Evolutionary conservation across 257 asterid species (phyloP), one percentile per base, ranked within the genome.

Genomic region (Solanum bulbocastanum): DNA sequence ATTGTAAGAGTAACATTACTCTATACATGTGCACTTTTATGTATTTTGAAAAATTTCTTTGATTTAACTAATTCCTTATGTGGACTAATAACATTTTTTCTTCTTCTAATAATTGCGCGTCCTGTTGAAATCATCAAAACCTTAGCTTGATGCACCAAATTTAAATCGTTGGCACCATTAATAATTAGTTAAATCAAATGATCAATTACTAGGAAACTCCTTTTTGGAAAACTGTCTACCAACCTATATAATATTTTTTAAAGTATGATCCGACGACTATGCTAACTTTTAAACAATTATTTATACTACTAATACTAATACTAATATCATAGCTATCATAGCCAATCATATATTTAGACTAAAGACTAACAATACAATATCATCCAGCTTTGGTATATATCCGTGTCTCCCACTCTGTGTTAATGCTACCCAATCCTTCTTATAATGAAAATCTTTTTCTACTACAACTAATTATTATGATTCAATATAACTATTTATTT

Each of bases 351-450:
- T 81, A 27, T 78, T 42, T 6, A 16, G 11, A 79, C 66, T 44
- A 42, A 25, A 79, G 37, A 44, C 39, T 25, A n/a, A 12, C 20
- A 35, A 69, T 82, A n/a, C 40, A 87, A 42, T 49, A 10, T 78
- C 22, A 69, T 86, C 85, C 85, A 42, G n/a, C 22, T 36, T 75
- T 73, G n/a, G 18, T 18, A 52, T 52, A 52, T 52, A 83, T 73
- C 87, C 91, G 86, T 89, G 90, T 73, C 37, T 65, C 83, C 89
- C 88, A 87, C 91, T 40, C 74, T 40, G 22, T 30, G 66, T 44
- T 79, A 27, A 46, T 44, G 39, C 84, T 25, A 8, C 65, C 84
- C 65, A 79, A 79, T 27, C 84, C 84, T 62, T 9, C 27, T 42
- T 78, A 18, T 72, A 72, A 52, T 52, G 16, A 52, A 16, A 72